Base-by-base conservation (phyloP, 1,139 yeast species). In the Meyerozyma sp. region DNA sequence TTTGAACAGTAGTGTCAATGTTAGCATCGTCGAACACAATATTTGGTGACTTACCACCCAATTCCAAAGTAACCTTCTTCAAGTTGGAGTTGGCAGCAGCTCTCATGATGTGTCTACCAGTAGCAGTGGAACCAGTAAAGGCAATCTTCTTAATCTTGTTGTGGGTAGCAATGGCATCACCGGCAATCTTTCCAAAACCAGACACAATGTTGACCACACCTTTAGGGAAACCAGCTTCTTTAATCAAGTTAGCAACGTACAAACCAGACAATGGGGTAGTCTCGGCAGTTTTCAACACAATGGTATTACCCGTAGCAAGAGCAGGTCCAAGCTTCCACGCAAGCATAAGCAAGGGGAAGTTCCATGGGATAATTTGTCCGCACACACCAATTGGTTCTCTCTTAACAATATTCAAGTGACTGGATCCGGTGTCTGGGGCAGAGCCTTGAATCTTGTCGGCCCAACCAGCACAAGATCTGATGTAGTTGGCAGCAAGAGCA, bases 301-400 rank as follows among this genome's bases (percentile, higher is more conserved):
- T 75, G 46, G 91, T 79, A 74, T 85, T 85, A 68, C 94, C 94
- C 47, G 89, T 73, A 47, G 89, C 88, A 55, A 87, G 68, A 45
- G 91, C 93, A 43, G 95, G 95, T 47, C 86, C 93, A 49, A 87
- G 70, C 69, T 86, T 86, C 95, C 95, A 86, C 14, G 90, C 68
- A 70, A 84, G 81, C 89, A 87, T 84, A 62, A 85, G 71, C 52
- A 87, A 67, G 52, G 95, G 95, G 81, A 85, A 87, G 66, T 86
- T 86, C 95, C 95, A 86, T 54, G 95, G 94, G 55, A 86, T 83
- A 53, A 84, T 82, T 63, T 82, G 87, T 47, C 91, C 93, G 66
- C 88, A 82, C 40, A 84, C 91, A 58, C 91, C 91, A 52, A 84
- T 62, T 48, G 93, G 89, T 66, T 84, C 90, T 54, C 65, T 65